Evolutionary conservation across 768 basidiomycete species (phyloP).

Genomic region (Lentinus tigrinus): DNA sequence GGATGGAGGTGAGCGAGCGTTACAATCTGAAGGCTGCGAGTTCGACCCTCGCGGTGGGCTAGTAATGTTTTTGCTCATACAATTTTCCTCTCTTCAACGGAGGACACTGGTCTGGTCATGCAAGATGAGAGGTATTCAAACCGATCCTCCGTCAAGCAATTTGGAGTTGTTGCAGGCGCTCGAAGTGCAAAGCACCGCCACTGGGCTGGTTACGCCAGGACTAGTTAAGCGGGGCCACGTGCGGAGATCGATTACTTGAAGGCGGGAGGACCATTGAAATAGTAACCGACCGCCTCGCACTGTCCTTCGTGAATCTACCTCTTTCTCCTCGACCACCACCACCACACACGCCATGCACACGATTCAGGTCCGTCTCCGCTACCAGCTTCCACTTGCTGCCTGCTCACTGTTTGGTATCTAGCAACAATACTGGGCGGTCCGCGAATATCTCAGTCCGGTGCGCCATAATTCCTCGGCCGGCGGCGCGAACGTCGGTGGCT

Average conservation of each 20-base stretch:
- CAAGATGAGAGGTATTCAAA: too few relatives aligned
- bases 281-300: constrained; percentile 5
- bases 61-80: constrained; percentile 13
- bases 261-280: constrained; percentile 5
- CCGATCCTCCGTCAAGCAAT: too few relatives aligned
- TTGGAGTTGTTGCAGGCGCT: too few relatives aligned
- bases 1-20: too few relatives aligned
- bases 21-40: constrained; percentile 66
- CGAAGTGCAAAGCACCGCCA: too few relatives aligned
- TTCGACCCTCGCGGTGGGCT: constrained; percentile 66
- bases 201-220: neutral
- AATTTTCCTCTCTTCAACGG: too few relatives aligned
- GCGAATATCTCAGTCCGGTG: constrained; percentile 92
- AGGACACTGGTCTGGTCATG: too few relatives aligned
- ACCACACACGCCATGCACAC: constrained; percentile 41
- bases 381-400: neutral
- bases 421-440: constrained; percentile 92
- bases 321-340: constrained; percentile 7
- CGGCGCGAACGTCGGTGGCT: constrained; percentile 32
- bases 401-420: constrained; percentile 29
- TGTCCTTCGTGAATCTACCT: neutral
- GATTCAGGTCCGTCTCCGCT: constrained; percentile 37
- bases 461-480: constrained; percentile 31
- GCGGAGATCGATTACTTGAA: constrained; percentile 14
- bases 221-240: constrained; percentile 5